Conservation (phyloP, 495 filamentous ascomycete species). For the Penicillium steckii region DNA sequence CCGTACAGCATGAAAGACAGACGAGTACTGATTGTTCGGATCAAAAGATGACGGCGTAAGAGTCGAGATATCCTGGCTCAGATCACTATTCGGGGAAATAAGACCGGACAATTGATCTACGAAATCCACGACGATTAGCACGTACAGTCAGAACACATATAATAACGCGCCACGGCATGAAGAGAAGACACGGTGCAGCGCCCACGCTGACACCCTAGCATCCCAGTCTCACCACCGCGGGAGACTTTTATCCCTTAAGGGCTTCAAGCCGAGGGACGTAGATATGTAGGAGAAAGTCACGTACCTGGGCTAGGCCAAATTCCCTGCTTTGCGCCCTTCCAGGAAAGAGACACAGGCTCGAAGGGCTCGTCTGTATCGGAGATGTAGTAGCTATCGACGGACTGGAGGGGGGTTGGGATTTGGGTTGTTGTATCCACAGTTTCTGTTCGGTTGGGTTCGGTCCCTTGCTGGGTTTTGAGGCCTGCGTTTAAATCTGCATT, state of each 20-base stretch:
- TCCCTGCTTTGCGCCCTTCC: conserved; percentile 50
- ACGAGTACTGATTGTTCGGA: conserved; percentile 36
- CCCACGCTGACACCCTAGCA: too few relatives aligned
- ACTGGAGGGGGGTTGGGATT: conserved; percentile 57
- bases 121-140: conserved; percentile 6
- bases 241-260: too few relatives aligned
- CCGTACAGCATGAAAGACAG: conserved; percentile 32
- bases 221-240: too few relatives aligned
- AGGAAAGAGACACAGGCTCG: conserved; percentile 67
- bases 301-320: conserved; percentile 62
- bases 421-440: conserved; percentile 44
- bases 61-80: conserved; percentile 33
- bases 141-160: not conserved
- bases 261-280: not conserved
- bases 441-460: conserved; percentile 45
- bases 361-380: conserved; percentile 87
- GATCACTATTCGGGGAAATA: conserved; percentile 33
- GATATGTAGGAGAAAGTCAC: conserved; percentile 15
- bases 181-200: too few relatives aligned
- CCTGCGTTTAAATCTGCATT: conserved; percentile 62
- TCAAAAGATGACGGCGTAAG: conserved; percentile 40
- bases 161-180: too few relatives aligned
- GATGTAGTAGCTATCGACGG: conserved; percentile 63
- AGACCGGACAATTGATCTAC: conserved; percentile 41
- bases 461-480: conserved; percentile 23